Evolutionary conservation across 352 stramenopile genomes (phyloP), one percentile per base, ranked within the genome.

Genomic region (Pythium plurisporium): DNA sequence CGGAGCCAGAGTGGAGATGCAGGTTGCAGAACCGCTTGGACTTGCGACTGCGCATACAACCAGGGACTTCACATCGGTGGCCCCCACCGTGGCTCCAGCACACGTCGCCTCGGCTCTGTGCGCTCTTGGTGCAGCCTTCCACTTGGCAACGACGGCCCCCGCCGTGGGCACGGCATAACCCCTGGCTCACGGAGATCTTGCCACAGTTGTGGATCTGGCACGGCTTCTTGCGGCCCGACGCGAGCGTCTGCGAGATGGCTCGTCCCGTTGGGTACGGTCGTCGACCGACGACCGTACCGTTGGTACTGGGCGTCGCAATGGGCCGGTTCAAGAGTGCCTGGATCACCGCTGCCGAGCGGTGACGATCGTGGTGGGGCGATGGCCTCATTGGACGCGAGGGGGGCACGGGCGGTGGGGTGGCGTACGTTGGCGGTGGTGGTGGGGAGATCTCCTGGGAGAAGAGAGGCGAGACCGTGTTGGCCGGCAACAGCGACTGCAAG

Each of bases 61-160:
- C 54, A 47, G 75, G 73, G 9, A 77, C 76, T 40, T 85, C 70
- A 41, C 79, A 89, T n/a, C 76, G 76, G 41, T 85, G 72, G 31
- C 79, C 76, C 29, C 76, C 79, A 9, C 79, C 79, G 59, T 89
- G 79, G 0, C 74, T 73, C 72, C 78, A 85, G 61, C 79, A 89
- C 31, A 77, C 79, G 44, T 82, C 62, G 22, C 77, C 82, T 36
- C 74, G 69, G 40, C 74, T 83, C 63, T 87, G 76, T 5, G 76
- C 77, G 12, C 76, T 65, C 38, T 83, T 85, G 23, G 59, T 31
- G 64, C 79, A 89, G 5, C 65, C 73, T 0, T 29, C 45, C 23
- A 79, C 48, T 19, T 79, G 73, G 61, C 79, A 89, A 11, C 76
- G 71, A 22, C 77, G 73, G 1, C 79, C 79, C 26, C 79, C 79